Percentiles rank a stretch among this genome's conserved stretches.
Evolutionary conservation across 257 asterid genomes (phyloP).

Genomic region (Jaltomata sinuosa): DNA sequence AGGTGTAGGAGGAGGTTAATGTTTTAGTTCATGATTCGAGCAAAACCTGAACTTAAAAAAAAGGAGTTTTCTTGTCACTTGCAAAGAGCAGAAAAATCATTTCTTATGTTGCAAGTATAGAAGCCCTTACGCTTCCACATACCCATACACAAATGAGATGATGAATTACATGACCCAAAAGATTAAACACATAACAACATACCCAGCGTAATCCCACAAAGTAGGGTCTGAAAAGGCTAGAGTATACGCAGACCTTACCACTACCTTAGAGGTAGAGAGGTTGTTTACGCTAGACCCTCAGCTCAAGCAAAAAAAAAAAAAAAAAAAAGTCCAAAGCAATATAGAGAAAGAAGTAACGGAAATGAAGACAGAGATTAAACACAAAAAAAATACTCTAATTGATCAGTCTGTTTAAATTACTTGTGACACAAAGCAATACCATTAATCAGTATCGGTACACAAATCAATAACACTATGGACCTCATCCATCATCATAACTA

Average conservation of each 20-base stretch:
- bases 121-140: background rate
- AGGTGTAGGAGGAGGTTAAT: background rate
- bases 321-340: no score
- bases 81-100: background rate
- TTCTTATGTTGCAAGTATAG: background rate
- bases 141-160: background rate
- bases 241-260: no score
- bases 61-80: background rate
- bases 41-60: background rate
- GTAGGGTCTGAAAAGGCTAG: no score
- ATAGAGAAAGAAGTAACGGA: no score
- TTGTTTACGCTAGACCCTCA: no score
- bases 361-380: no score
- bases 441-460: background rate
- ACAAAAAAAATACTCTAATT: background rate
- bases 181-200: background rate
- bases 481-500: background rate
- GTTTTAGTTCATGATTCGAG: background rate
- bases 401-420: background rate
- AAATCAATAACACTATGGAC: background rate
- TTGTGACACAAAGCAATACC: background rate
- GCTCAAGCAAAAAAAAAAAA: no score
- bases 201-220: no score
- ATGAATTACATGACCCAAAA: background rate
- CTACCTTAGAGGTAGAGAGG: no score